Conservation (phyloP, 768 basidiomycete genomes). For the Phlegmacium glaucopus region DNA sequence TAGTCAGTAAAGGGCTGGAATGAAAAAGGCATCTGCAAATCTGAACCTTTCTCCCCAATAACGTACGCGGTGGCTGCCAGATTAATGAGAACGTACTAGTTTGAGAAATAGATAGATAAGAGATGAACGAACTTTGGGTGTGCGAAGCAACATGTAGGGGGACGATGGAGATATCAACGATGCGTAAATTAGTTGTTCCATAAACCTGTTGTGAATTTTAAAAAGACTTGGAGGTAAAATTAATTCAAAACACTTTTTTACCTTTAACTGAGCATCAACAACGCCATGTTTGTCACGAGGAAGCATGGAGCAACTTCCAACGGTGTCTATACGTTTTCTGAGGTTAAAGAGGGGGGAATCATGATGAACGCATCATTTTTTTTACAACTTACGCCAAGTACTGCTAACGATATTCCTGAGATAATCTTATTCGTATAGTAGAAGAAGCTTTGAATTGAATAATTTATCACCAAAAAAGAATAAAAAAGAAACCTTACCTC, state of each 20-base stretch:
- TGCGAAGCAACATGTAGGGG: slow-evolving; percentile 50
- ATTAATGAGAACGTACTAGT: neutral
- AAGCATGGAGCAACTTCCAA: slow-evolving; percentile 51
- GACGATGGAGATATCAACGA: slow-evolving; percentile 51
- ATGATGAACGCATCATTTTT: too few relatives aligned
- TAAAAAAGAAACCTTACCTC: slow-evolving; percentile 13
- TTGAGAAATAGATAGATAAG: neutral
- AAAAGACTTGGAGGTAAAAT: too few relatives aligned
- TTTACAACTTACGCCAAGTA: slow-evolving; percentile 23
- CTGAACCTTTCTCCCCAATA: slow-evolving; percentile 45
- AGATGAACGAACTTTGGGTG: slow-evolving; percentile 35
- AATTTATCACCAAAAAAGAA: neutral
- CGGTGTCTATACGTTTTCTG: slow-evolving; percentile 32
- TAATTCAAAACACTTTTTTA: slow-evolving; percentile 6
- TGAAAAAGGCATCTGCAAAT: neutral
- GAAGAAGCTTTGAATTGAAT: neutral
- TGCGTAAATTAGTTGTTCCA: slow-evolving; percentile 53
- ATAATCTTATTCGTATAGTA: slow-evolving; percentile 14
- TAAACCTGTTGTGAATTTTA: slow-evolving; percentile 37
- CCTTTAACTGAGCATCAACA: slow-evolving; percentile 45
- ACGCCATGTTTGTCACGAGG: slow-evolving; percentile 49
- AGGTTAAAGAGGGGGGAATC: neutral
- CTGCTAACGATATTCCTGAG: slow-evolving; percentile 19
- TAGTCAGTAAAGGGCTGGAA: neutral
- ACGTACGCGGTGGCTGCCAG: slow-evolving; percentile 38